Evolutionary conservation across 2,329 filamentous ascomycete genomes (phyloP).

Genomic region (Fusarium sublunatum): DNA sequence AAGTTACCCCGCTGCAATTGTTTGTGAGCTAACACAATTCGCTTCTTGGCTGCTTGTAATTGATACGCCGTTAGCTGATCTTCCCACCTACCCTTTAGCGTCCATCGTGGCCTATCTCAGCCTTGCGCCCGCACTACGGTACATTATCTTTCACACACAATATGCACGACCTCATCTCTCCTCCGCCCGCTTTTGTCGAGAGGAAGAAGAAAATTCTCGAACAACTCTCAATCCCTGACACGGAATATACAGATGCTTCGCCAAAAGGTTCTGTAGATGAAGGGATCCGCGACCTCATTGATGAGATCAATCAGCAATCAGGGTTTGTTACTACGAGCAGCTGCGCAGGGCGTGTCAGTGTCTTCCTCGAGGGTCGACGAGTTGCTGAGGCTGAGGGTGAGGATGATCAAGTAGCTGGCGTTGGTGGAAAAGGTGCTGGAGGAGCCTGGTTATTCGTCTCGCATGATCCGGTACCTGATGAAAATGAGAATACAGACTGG

Average conservation of each 20-base stretch:
- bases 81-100: slow-evolving; percentile 20
- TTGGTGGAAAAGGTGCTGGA: slow-evolving; percentile 87
- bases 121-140: slow-evolving; percentile 35
- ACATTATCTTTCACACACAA: slow-evolving; percentile 28
- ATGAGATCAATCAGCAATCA: slow-evolving; percentile 77
- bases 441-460: slow-evolving; percentile 90
- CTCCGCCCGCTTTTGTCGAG: slow-evolving; percentile 58
- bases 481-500: slow-evolving; percentile 48
- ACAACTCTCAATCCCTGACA: slow-evolving; percentile 74
- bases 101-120: slow-evolving; percentile 37
- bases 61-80: slow-evolving; percentile 27
- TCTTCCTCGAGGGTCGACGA: slow-evolving; percentile 85
- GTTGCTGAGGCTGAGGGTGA: slow-evolving; percentile 33
- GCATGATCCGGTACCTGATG: slow-evolving; percentile 73
- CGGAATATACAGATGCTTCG: slow-evolving; percentile 82
- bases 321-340: slow-evolving; percentile 93
- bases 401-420: slow-evolving; percentile 61
- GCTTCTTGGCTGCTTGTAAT: neutral
- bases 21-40: slow-evolving; percentile 33
- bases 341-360: slow-evolving; percentile 86
- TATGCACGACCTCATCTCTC: slow-evolving; percentile 49
- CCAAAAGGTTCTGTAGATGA: slow-evolving; percentile 90
- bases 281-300: slow-evolving; percentile 80
- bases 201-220: slow-evolving; percentile 80
- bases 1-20: slow-evolving; percentile 43